phyloP scores from a whole-genome alignment of 805 yeast species.

The Zygotorulaspora florentina region DNA sequence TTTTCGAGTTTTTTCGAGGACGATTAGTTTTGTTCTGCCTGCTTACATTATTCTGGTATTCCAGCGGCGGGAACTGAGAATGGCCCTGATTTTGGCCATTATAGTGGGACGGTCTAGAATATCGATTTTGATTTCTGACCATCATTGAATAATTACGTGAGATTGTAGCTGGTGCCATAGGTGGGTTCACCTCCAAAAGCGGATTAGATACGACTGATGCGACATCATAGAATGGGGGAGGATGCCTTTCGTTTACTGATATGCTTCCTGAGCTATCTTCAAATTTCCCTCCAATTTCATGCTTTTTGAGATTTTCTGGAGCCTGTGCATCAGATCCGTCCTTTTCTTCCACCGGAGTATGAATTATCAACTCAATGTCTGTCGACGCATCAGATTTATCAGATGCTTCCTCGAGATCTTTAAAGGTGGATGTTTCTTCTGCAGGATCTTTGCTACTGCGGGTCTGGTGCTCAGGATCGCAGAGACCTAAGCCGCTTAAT shows the following conservation, averaged over 20 bases:
- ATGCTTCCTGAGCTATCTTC: not conserved
- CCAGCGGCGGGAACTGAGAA: not conserved
- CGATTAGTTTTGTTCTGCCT: not conserved
- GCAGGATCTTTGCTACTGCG: not conserved
- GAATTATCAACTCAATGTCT: slow-evolving; percentile 21
- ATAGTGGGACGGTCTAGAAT: not conserved
- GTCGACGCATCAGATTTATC: slow-evolving; percentile 13
- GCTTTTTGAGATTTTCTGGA: not conserved
- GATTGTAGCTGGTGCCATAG: slow-evolving; percentile 26
- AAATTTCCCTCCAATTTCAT: not conserved
- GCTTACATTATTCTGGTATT: not conserved
- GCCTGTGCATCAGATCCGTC: not conserved
- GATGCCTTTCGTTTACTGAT: not conserved
- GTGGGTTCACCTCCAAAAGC: slow-evolving; percentile 22
- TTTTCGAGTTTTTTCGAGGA: slow-evolving; percentile 7
- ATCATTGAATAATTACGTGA: slow-evolving; percentile 18
- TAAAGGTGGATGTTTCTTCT: not conserved
- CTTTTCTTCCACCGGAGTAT: slow-evolving; percentile 13
- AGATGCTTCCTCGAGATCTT: not conserved
- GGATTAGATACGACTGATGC: slow-evolving; percentile 17
- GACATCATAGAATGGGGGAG: slow-evolving; percentile 4
- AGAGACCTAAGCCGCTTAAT: slow-evolving; percentile 13
- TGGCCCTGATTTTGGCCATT: slow-evolving; percentile 9
- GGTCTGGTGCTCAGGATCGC: not conserved
- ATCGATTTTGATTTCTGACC: slow-evolving; percentile 9